Evolutionary conservation across 192 early-diverging fungal genomes (phyloP).

Genomic region (Coemansia sp.): DNA sequence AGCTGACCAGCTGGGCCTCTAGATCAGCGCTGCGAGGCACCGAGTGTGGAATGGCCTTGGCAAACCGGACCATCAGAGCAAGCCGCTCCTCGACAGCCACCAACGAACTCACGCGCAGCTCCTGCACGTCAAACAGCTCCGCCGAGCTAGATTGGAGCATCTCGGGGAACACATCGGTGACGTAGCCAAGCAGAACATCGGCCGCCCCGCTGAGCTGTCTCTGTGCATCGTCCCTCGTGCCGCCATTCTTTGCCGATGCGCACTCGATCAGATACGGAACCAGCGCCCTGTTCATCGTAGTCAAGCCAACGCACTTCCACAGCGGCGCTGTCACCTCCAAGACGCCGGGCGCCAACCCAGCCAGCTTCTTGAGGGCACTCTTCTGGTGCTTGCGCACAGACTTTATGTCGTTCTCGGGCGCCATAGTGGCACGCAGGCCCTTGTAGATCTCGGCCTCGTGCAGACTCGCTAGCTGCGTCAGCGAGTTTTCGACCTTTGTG

Average conservation of each 20-base stretch:
- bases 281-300: slow-evolving; percentile 65
- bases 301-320: slow-evolving; percentile 71
- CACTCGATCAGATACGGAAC: slow-evolving; percentile 58
- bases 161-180: slow-evolving; percentile 38
- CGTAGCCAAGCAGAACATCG: slow-evolving; percentile 17
- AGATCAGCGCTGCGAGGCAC: slow-evolving; percentile 31
- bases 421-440: slow-evolving; percentile 69
- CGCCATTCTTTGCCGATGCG: slow-evolving; percentile 6
- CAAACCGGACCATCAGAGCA: slow-evolving; percentile 62
- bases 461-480: slow-evolving; percentile 68
- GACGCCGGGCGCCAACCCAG: slow-evolving; percentile 55
- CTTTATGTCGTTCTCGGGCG: slow-evolving; percentile 64
- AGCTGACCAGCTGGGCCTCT: slow-evolving; percentile 42
- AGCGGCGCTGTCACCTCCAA: slow-evolving; percentile 71
- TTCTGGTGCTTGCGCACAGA: slow-evolving; percentile 68
- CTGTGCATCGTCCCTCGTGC: background rate
- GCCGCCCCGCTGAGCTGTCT: slow-evolving; percentile 16
- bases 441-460: slow-evolving; percentile 66
- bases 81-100: slow-evolving; percentile 26
- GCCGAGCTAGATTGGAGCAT: slow-evolving; percentile 32
- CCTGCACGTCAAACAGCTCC: slow-evolving; percentile 32
- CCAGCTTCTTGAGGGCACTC: slow-evolving; percentile 65
- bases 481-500: slow-evolving; percentile 54
- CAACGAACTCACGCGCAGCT: slow-evolving; percentile 10
- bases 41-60: slow-evolving; percentile 61